Base-by-base conservation (phyloP, 768 basidiomycete genomes). In the Neoboletus subvelutipes region DNA sequence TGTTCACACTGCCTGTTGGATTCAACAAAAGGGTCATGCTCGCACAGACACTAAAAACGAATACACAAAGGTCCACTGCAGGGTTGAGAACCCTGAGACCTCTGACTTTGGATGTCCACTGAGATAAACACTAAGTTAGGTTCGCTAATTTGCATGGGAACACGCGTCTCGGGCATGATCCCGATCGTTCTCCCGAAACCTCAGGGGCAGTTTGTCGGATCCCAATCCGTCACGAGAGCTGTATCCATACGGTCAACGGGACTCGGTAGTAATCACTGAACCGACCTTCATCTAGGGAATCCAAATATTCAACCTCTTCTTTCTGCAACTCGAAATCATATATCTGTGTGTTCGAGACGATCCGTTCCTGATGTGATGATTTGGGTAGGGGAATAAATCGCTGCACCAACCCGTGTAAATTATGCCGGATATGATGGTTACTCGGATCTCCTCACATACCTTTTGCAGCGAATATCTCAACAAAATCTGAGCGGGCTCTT, bases 391-490 rank as follows among this genome's bases (percentile, higher is more conserved):
- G 83, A 31, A 87, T 74, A 62, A 77, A 88, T 28, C 50, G 54
- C 67, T 61, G 45, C 28, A 18, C 33, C 36, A 42, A 28, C 37
- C 12, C 12, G 41, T n/a, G n/a, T 33, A 42, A 48, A 52, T 50
- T 17, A 37, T 22, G 33, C 43, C 26, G n/a, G 20, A 49, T n/a
- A n/a, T 10, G 34, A 11, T 29, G 47, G 31, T 46, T n/a, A 20
- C n/a, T 46, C 45, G 29, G 57, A 47, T 43, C 45, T 29, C 20
- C 6, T 45, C 34, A 36, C 56, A 50, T 54, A 84, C 90, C 77
- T 88, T 87, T 69, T 94, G 88, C n/a, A 94, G 71, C 12, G 84
- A 86, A 41, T 53, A 64, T 57, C 64, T 60, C 29, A 91, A 74
- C 39, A 90, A 74, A 47, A 92, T 73, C 62, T 82, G 80, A 64